Evolutionary conservation across 2,329 filamentous ascomycete species (phyloP), one percentile per base, ranked within the genome.

Genomic region (Neodidymelliopsis sp.): DNA sequence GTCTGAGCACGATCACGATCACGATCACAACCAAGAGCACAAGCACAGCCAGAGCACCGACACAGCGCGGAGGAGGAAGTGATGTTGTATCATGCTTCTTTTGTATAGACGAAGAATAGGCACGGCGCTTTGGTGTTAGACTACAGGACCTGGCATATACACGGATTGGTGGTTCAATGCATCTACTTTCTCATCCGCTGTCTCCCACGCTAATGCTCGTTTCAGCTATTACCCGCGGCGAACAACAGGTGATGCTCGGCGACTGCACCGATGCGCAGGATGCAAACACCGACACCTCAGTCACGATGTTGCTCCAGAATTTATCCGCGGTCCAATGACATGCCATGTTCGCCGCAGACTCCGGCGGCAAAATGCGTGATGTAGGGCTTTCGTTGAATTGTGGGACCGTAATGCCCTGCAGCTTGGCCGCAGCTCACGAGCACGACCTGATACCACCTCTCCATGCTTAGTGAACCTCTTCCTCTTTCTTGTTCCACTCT

Each of bases 351-450:
- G 54, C 62, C 61, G 63, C 60, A 62, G 54, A 58, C 55, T 60
- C 60, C 55, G 65, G 66, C 66, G 68, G 67, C 60, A 69, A 63
- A 71, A 66, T 49, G 52, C 41, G 48, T 60, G 53, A 59, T 60
- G 55, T 49, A 56, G 43, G 44, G 27, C 47, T 29, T 10, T 40
- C 20, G 47, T 50, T 30, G 23, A 50, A 31, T 33, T 40, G 47
- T 50, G 47, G 47, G 38, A n/a, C 30, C 30, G 11, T n/a, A 33
- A 33, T 12, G 15, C 29, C 47, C 47, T 39, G 39, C 33, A 20
- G 19, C 20, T 16, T 18, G 37, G 31, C 6, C 4, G 18, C 9
- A 11, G 24, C 31, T 34, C 36, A 33, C 13, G 25, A 35, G 30
- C 12, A 36, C 20, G 30, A 31, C 38, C 8, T 35, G 33, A 43